Evolutionary conservation across 1,284 basidiomycete species (phyloP), one percentile per base, ranked within the genome.

Genomic region (Naganishia albida): DNA sequence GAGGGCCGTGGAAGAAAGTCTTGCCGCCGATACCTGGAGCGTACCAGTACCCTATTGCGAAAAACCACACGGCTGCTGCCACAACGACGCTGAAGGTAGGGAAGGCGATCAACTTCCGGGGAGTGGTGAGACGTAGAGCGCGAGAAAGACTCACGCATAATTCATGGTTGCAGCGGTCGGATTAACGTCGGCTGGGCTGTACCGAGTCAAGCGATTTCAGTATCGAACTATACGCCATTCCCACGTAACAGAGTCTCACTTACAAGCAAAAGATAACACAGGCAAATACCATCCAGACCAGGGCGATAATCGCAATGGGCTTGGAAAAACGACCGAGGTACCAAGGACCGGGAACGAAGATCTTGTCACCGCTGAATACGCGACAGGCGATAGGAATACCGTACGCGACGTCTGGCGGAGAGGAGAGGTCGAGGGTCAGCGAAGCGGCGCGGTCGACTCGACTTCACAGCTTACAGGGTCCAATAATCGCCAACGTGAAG

Each of bases 261-360:
- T 44, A 75, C 74, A 76, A 76, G 69, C 72, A 73, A 63, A 76
- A 76, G 55, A 76, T 71, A 52, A 76, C 69, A 49, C 72, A 70
- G 15, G 75, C 74, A 43, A 76, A 76, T 7, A 67, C 59, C 75
- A 76, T 76, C 74, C 74, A 76, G 20, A 67, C 53, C 18, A 70
- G 57, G 1, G 74, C 71, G 43, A 75, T 69, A 50, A 68, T 52
- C 1, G 74, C 74, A 49, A 72, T 70, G 8, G 72, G 71, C 46
- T 67, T 62, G 23, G 68, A 70, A n/a, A 57, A 69, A 3, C 71
- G 67, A 38, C 75, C 75, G 39, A 74, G 69, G 60, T 71, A 71
- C 71, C 71, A 76, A 6, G 75, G 75, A 2, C 75, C 75, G 6
- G 73, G 75, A 39, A 67, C 66, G 56, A 76, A 72, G 15, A 64